A percentile compares a stretch with the other conserved stretches of the same genome.
Evolutionary conservation across 805 yeast genomes (phyloP).

Genomic region (Cyberlindnera americana): DNA sequence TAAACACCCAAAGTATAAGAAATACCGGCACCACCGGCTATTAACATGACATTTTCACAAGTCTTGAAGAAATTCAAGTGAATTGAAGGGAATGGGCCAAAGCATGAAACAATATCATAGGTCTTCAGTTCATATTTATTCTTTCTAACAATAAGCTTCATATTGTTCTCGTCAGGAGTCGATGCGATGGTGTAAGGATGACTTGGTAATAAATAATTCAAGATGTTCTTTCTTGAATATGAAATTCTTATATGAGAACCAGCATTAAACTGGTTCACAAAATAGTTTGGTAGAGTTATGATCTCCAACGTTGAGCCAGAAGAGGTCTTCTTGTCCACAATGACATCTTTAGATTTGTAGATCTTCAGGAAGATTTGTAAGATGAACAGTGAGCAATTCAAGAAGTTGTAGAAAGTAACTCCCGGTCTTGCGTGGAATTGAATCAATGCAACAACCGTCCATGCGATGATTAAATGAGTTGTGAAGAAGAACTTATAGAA

Average conservation of each 20-base stretch:
- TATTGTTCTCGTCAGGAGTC: conserved; percentile 33
- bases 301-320: conserved; percentile 23
- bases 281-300: conserved; percentile 25
- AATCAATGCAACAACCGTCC: conserved; percentile 42
- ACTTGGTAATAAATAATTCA: conserved; percentile 50
- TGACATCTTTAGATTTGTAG: conserved; percentile 17
- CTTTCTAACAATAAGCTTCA: conserved; percentile 45
- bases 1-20: conserved; percentile 57
- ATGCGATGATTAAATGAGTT: conserved; percentile 50
- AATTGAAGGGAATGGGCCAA: conserved; percentile 43
- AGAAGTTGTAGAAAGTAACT: conserved; percentile 36
- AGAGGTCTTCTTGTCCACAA: conserved; percentile 17
- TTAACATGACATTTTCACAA: conserved; percentile 47
- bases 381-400: conserved; percentile 31
- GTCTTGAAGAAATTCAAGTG: conserved; percentile 42
- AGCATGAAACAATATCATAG: conserved; percentile 35
- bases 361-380: conserved; percentile 38
- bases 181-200: conserved; percentile 68
- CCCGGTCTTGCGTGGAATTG: conserved; percentile 71
- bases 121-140: conserved; percentile 33
- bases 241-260: conserved; percentile 60
- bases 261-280: conserved; percentile 33
- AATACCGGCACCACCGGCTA: conserved; percentile 75
- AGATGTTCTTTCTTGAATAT: conserved; percentile 32
- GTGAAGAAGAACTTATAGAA: conserved; percentile 53